A percentile compares a stretch with the other conserved stretches of the same genome.
Evolutionary conservation across 164 flowering plant genomes (phyloP).

Genomic region (Paratinospora sagittata): DNA sequence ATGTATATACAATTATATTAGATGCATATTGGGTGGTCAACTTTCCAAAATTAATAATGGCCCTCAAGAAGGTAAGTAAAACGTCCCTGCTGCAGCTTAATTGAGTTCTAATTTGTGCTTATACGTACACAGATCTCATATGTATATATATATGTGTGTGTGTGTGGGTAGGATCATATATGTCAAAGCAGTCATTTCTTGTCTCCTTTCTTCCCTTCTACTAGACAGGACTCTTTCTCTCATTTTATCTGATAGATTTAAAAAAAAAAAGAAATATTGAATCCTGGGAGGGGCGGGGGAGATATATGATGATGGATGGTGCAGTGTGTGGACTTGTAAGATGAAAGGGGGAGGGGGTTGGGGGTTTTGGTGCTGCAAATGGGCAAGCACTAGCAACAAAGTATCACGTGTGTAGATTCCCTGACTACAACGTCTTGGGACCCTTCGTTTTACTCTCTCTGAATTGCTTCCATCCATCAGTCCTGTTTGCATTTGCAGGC

Average conservation of each 20-base stretch:
- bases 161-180: not conserved
- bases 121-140: not conserved
- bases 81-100: too few species aligned
- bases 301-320: not conserved
- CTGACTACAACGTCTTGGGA: conserved; percentile 11
- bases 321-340: not conserved
- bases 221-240: conserved; percentile 9
- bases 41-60: too few species aligned
- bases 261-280: not conserved
- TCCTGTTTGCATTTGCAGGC: too few species aligned
- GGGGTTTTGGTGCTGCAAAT: conserved; percentile 12
- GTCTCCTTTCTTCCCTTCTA: conserved; percentile 25
- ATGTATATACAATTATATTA: too few species aligned
- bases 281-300: not conserved
- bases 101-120: too few species aligned
- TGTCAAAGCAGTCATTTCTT: conserved; percentile 4
- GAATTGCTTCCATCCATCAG: not conserved
- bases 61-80: too few species aligned
- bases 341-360: not conserved
- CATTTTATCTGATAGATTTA: not conserved
- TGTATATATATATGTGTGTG: conserved; percentile 7
- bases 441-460: conserved; percentile 4
- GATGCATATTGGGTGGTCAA: too few species aligned
- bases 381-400: conserved; percentile 16
- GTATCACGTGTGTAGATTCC: conserved; percentile 14